Percentiles rank a stretch among this genome's conserved stretches.
These are phyloP conservation scores for Phoenix dactylifera DNA, from an alignment of 176 grass and related monocot genomes.

Conservation along the genomic window DNA sequence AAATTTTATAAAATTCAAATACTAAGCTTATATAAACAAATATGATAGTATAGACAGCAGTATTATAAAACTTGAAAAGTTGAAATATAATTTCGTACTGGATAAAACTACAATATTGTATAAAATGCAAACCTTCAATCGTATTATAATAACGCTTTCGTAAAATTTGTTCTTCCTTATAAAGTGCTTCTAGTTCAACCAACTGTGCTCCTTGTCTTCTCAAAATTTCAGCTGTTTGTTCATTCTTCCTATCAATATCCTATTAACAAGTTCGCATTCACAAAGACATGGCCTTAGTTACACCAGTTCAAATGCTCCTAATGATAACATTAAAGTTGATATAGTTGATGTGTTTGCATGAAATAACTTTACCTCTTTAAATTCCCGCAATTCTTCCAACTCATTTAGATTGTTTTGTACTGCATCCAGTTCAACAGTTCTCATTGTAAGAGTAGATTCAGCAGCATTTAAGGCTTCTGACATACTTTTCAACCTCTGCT, in stretches of 20 bases:
- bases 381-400: conserved; percentile 83
- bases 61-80: no score
- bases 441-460: conserved; percentile 57
- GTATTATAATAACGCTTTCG: conserved; percentile 90
- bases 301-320: no score
- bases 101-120: no score
- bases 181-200: conserved; percentile 78
- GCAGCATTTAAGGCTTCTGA: conserved; percentile 34
- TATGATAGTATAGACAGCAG: no score
- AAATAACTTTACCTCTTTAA: conserved; percentile 55
- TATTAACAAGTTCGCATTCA: conserved; percentile 12
- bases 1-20: no score
- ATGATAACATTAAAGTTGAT: no score
- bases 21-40: no score
- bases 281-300: no score
- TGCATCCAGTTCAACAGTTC: conserved; percentile 56
- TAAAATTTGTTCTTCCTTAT: conserved; percentile 91
- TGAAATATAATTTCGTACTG: no score
- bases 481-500: conserved; percentile 46
- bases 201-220: conserved; percentile 83
- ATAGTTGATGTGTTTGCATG: no score
- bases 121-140: conserved; percentile 68
- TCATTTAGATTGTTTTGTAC: conserved; percentile 79
- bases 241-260: conserved; percentile 91
- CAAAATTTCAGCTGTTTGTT: conserved; percentile 86